These are phyloP conservation scores for Jackrogersella multiformis DNA, from an alignment of 495 filamentous ascomycete species.

Conservation along the genomic window DNA sequence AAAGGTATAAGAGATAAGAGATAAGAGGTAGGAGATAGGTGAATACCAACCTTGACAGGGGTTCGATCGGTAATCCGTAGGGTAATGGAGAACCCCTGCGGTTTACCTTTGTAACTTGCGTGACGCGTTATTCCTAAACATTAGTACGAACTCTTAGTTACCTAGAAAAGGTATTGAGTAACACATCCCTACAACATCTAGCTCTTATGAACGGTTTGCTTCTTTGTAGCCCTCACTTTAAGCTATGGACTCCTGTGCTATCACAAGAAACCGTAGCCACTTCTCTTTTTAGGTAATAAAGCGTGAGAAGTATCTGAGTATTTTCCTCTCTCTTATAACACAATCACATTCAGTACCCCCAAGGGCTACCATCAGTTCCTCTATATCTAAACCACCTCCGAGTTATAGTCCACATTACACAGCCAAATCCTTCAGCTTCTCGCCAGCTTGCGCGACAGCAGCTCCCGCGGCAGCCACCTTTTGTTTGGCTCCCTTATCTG, in stretches of 20 bases:
- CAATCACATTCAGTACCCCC: background rate
- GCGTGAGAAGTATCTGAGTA: background rate
- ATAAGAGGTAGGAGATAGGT: too few species aligned
- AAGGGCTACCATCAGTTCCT: slow-evolving; percentile 1
- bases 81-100: background rate
- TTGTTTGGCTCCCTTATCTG: slow-evolving; percentile 34
- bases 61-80: background rate
- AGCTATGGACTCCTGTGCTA: background rate
- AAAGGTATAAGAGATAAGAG: background rate
- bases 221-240: background rate
- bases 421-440: slow-evolving; percentile 38
- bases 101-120: background rate
- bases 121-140: background rate
- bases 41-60: too few species aligned
- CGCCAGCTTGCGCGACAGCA: slow-evolving; percentile 30
- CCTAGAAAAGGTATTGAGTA: too few species aligned
- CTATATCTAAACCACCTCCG: background rate
- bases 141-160: too few species aligned
- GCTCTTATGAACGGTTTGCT: background rate
- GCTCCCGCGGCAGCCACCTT: slow-evolving; percentile 31
- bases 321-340: slow-evolving; percentile 5
- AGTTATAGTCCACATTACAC: slow-evolving; percentile 34
- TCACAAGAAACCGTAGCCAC: background rate
- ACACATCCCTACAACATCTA: background rate
- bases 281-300: background rate